phyloP scores from a whole-genome alignment of 2,329 filamentous ascomycete species.

The Penicillium sp. region DNA sequence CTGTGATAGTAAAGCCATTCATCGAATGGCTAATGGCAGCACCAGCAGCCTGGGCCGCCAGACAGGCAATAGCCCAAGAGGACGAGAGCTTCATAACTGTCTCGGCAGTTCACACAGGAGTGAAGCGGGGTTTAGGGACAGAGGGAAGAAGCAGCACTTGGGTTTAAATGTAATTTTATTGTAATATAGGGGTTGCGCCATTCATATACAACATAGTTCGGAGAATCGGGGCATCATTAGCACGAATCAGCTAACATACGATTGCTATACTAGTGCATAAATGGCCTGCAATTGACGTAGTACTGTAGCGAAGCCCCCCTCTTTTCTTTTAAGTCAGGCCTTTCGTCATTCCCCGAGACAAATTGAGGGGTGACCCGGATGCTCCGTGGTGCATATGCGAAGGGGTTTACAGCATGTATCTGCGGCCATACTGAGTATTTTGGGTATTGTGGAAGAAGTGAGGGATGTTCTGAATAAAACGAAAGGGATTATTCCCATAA shows the following conservation, averaged over 20 bases:
- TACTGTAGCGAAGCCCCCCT: neutral
- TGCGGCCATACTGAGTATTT: neutral
- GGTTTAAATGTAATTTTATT: neutral
- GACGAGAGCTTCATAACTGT: slow-evolving; percentile 42
- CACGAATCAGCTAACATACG: slow-evolving; percentile 5
- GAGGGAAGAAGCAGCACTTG: neutral
- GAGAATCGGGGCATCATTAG: neutral
- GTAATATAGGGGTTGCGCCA: slow-evolving; percentile 12
- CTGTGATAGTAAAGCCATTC: slow-evolving; percentile 47
- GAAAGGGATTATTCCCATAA: too few species aligned
- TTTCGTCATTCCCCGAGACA: slow-evolving; percentile 1
- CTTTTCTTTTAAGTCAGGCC: neutral
- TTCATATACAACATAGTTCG: slow-evolving; percentile 22
- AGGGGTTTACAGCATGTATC: neutral
- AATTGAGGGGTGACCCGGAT: slow-evolving; percentile 4
- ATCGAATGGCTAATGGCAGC: slow-evolving; percentile 51
- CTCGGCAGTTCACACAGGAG: neutral
- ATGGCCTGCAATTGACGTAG: neutral
- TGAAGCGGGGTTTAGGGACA: neutral
- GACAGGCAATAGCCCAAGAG: slow-evolving; percentile 31
- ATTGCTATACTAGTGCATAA: neutral
- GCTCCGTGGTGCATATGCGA: neutral
- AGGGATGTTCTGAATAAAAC: neutral
- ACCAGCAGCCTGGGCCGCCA: slow-evolving; percentile 48
- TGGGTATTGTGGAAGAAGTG: neutral